A percentile compares a stretch with the other conserved stretches of the same genome.
Evolutionary conservation across 345 rosid genomes (phyloP).

Genomic region (Lepidium africanum): DNA sequence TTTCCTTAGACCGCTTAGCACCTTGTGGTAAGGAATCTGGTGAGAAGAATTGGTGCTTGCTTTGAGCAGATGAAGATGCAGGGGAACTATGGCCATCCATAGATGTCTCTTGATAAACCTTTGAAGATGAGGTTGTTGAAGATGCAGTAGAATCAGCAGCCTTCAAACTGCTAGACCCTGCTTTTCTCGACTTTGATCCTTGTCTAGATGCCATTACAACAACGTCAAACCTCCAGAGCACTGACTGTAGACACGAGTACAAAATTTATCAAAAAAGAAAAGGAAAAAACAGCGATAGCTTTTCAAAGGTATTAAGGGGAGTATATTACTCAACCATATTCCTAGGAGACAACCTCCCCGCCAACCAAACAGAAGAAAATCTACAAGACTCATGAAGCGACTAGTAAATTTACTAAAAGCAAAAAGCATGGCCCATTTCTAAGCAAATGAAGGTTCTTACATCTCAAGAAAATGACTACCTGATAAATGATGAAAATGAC

Average conservation of each 20-base stretch:
- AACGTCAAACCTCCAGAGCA: constrained; percentile 22
- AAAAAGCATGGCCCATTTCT: neutral
- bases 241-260: constrained; percentile 15
- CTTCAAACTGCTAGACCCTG: constrained; percentile 36
- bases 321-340: neutral
- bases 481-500: neutral
- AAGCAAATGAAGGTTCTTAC: neutral
- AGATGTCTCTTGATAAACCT: constrained; percentile 68
- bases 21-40: constrained; percentile 39
- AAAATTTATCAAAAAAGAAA: neutral
- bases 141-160: constrained; percentile 75
- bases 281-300: neutral
- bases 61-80: constrained; percentile 84
- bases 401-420: neutral
- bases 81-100: constrained; percentile 91
- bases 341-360: neutral
- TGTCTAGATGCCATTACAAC: constrained; percentile 67
- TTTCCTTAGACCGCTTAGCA: constrained; percentile 65
- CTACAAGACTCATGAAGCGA: neutral
- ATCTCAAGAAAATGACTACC: neutral
- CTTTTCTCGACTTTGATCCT: constrained; percentile 51
- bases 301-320: neutral
- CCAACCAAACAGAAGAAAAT: neutral
- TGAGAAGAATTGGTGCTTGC: constrained; percentile 68
- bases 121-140: constrained; percentile 88